Conservation (phyloP, 1,284 basidiomycete species). For the Malassezia cuniculi region DNA sequence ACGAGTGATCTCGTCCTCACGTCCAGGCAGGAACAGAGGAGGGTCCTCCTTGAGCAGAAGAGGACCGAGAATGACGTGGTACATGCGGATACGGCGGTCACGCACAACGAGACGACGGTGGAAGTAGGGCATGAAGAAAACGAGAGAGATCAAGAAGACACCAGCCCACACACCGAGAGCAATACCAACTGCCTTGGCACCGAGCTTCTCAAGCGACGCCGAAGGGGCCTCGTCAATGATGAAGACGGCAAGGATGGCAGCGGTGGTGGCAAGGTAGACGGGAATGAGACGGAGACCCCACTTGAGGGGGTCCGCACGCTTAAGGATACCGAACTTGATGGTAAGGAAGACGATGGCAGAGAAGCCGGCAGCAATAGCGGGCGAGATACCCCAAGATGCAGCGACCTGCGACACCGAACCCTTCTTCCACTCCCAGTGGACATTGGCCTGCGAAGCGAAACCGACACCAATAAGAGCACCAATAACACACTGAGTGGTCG, state of each 20-base stretch:
- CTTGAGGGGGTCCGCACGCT: conserved; percentile 15
- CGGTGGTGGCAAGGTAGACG: conserved; percentile 19
- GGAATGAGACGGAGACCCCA: conserved; percentile 15
- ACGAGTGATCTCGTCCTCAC: neutral
- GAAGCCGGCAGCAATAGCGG: conserved; percentile 17
- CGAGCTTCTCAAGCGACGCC: conserved; percentile 18
- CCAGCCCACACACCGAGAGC: conserved; percentile 17
- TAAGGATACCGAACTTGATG: conserved; percentile 20
- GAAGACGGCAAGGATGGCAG: conserved; percentile 15
- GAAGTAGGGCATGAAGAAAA: conserved; percentile 24
- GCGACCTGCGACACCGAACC: conserved; percentile 17
- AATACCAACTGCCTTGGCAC: conserved; percentile 13
- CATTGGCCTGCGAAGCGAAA: conserved; percentile 14
- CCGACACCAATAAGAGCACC: conserved; percentile 22
- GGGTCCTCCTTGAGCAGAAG: conserved; percentile 6
- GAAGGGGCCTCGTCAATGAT: conserved; percentile 25
- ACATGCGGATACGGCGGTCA: conserved; percentile 21
- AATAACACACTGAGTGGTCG: conserved; percentile 24
- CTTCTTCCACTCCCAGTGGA: conserved; percentile 23
- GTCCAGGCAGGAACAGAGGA: neutral
- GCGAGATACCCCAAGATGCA: conserved; percentile 23
- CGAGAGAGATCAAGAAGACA: conserved; percentile 13
- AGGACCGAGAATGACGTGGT: conserved; percentile 25
- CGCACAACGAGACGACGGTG: conserved; percentile 18
- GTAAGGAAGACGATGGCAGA: conserved; percentile 18